Evolutionary conservation across 2,329 filamentous ascomycete genomes (phyloP).

Genomic region (Ascochyta viciae-villosae): DNA sequence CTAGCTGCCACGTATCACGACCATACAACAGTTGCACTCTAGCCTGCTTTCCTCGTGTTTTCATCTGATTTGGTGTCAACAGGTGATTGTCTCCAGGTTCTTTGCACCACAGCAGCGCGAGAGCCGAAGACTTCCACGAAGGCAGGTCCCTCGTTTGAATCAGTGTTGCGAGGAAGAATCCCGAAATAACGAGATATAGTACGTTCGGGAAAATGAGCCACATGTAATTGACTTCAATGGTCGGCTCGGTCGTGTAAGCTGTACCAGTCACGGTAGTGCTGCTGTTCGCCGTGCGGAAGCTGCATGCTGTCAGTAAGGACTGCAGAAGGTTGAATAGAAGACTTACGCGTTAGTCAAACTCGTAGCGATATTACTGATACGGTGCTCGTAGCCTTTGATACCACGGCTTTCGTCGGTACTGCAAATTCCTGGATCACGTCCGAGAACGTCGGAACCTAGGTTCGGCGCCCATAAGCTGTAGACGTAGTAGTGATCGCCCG

Average conservation of each 20-base stretch:
- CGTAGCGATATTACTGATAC: no score
- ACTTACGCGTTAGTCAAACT: no score
- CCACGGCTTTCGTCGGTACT: no score
- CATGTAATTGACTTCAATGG: background rate
- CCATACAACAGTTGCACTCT: background rate
- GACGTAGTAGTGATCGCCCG: no score
- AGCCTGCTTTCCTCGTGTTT: background rate
- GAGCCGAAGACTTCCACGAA: background rate
- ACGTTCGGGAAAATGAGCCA: background rate
- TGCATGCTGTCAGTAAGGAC: background rate
- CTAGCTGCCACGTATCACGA: background rate
- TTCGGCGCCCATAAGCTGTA: no score
- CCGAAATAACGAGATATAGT: background rate
- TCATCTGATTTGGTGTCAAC: background rate
- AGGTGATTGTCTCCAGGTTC: background rate
- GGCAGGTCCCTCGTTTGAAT: background rate
- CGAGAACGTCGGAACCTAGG: no score
- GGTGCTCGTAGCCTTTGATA: no score
- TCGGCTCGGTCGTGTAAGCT: background rate
- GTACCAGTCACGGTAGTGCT: background rate
- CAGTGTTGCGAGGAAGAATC: background rate
- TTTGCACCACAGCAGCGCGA: background rate
- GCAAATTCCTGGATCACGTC: no score
- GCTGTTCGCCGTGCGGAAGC: background rate
- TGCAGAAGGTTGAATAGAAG: background rate